phyloP scores from a whole-genome alignment of 2,329 filamentous ascomycete genomes.

The Colletotrichum somersetense region DNA sequence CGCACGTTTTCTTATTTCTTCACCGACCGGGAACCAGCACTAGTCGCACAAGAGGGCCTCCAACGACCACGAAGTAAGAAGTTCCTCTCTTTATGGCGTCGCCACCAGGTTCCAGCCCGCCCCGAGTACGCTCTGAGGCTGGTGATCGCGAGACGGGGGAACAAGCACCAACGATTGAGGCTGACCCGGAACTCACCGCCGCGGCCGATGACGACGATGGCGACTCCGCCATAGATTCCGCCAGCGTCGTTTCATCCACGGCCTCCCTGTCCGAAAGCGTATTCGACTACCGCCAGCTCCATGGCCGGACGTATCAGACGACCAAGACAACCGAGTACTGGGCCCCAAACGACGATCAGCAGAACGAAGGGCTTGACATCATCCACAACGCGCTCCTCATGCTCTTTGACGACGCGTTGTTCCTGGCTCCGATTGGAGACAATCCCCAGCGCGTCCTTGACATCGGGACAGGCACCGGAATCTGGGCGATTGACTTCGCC shows the following conservation, averaged over 20 bases:
- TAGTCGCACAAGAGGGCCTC: constrained; percentile 10
- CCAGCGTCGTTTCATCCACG: constrained; percentile 45
- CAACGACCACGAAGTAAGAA: not conserved
- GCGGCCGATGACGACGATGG: constrained; percentile 41
- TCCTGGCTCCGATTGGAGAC: constrained; percentile 52
- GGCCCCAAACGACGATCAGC: constrained; percentile 44
- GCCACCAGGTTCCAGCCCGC: not conserved
- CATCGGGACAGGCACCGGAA: constrained; percentile 67
- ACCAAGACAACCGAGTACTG: constrained; percentile 48
- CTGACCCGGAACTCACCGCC: not conserved
- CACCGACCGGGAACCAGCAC: not conserved
- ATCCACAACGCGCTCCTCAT: constrained; percentile 42
- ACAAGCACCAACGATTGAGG: not conserved
- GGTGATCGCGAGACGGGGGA: not conserved
- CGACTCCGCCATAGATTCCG: constrained; percentile 46
- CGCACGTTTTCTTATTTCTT: not conserved
- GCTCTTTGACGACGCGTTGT: constrained; percentile 52
- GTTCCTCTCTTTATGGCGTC: not conserved
- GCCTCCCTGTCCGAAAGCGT: constrained; percentile 51
- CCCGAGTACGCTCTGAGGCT: not conserved
- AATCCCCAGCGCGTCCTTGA: constrained; percentile 43
- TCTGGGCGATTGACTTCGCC: constrained; percentile 66
- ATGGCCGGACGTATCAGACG: constrained; percentile 50
- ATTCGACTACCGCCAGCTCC: constrained; percentile 49
- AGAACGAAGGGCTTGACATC: constrained; percentile 43